phyloP scores from a whole-genome alignment of 352 stramenopile species.

The Phytopythium aichiense region DNA sequence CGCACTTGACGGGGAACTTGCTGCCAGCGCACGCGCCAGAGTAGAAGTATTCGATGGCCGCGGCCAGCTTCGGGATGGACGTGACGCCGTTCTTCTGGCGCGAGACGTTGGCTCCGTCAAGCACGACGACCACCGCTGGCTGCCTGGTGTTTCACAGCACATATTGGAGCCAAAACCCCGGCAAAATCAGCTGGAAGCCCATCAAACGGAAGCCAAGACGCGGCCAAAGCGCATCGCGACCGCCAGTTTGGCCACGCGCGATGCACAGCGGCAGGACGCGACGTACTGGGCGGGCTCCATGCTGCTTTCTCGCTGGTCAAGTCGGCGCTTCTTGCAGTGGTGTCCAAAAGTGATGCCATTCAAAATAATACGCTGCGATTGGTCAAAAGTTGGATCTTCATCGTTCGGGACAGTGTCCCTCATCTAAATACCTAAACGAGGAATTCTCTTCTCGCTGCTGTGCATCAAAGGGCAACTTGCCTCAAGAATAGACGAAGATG shows the following conservation, averaged over 20 bases:
- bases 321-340: background rate
- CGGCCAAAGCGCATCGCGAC: background rate
- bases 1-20: conserved; percentile 43
- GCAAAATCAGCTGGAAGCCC: background rate
- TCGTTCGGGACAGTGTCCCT: background rate
- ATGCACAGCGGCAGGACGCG: background rate
- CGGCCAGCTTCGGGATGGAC: conserved; percentile 51
- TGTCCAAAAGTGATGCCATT: background rate
- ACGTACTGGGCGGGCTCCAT: conserved; percentile 23
- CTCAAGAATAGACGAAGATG: background rate
- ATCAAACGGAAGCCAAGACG: background rate
- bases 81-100: conserved; percentile 55
- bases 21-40: conserved; percentile 22
- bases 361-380: background rate
- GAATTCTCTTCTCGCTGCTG: background rate
- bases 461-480: background rate
- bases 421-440: background rate
- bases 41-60: conserved; percentile 62
- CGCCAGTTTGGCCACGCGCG: background rate
- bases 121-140: conserved; percentile 50
- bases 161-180: background rate
- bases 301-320: background rate
- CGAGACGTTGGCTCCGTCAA: conserved; percentile 76
- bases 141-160: background rate
- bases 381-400: background rate